Conservation (phyloP, 495 filamentous ascomycete species). For the Cercophora samala region DNA sequence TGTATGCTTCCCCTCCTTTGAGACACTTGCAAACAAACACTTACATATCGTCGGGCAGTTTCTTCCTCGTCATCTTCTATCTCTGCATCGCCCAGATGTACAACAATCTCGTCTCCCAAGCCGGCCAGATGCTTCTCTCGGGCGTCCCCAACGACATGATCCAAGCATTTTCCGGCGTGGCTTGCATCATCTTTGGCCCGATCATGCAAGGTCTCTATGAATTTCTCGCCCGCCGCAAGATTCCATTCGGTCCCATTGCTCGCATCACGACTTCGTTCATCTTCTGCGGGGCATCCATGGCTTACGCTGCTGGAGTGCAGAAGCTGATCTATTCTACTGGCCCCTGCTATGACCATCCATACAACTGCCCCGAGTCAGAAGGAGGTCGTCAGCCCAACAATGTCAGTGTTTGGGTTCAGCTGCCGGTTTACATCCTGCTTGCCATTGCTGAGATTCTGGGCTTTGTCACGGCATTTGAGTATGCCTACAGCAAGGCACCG, state of each 20-base stretch:
- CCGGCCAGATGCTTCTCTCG: constrained; percentile 48
- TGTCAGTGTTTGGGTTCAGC: constrained; percentile 40
- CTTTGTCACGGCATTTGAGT: constrained; percentile 46
- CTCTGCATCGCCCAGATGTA: constrained; percentile 53
- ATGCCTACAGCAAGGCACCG: constrained; percentile 49
- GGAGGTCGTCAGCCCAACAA: constrained; percentile 33
- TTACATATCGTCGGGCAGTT: constrained; percentile 24
- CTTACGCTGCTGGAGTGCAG: constrained; percentile 49
- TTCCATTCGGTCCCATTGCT: constrained; percentile 49
- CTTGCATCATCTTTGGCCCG: constrained; percentile 44
- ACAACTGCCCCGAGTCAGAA: constrained; percentile 31
- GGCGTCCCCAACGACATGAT: constrained; percentile 53
- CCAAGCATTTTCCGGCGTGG: constrained; percentile 29
- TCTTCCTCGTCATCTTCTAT: constrained; percentile 57
- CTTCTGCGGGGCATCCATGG: constrained; percentile 44
- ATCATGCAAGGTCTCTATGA: constrained; percentile 50
- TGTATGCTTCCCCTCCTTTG: constrained; percentile 28
- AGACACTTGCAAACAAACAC: not conserved
- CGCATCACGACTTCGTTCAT: constrained; percentile 51
- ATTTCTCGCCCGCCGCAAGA: constrained; percentile 34
- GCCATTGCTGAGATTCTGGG: constrained; percentile 45
- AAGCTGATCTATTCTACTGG: constrained; percentile 42
- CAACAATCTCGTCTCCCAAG: constrained; percentile 45
- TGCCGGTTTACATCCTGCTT: constrained; percentile 39
- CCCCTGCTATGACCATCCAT: constrained; percentile 52